These are phyloP conservation scores for Conticribra guillardii DNA, from an alignment of 108 stramenopile species.

Conservation along the genomic window DNA sequence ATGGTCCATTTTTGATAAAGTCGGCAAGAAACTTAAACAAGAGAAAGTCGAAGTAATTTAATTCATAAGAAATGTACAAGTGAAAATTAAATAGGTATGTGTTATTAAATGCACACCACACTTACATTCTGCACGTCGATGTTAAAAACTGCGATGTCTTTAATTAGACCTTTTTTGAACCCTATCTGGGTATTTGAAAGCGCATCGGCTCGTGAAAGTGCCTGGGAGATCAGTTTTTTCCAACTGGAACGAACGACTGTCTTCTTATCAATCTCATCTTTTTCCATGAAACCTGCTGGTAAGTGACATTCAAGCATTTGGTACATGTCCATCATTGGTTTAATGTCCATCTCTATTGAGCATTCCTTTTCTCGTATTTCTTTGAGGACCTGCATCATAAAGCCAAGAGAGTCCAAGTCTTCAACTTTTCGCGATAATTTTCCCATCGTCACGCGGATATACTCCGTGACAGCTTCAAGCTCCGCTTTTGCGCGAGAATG, in stretches of 20 bases:
- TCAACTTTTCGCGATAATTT: conserved; percentile 65
- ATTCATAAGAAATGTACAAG: conserved; percentile 9
- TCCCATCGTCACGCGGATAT: conserved; percentile 68
- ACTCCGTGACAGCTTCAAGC: conserved; percentile 82
- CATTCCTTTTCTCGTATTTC: conserved; percentile 70
- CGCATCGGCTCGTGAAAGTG: conserved; percentile 76
- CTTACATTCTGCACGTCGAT: conserved; percentile 61
- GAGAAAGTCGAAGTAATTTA: background rate
- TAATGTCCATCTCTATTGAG: conserved; percentile 71
- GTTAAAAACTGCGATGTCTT: conserved; percentile 77
- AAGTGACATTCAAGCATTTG: conserved; percentile 88
- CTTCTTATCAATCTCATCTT: conserved; percentile 93
- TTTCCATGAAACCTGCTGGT: conserved; percentile 88
- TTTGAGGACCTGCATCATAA: conserved; percentile 82
- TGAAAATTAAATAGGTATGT: too few relatives aligned
- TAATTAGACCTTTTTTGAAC: conserved; percentile 75
- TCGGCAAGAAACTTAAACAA: conserved; percentile 62
- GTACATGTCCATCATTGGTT: conserved; percentile 93
- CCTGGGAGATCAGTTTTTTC: conserved; percentile 82
- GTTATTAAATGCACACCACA: background rate
- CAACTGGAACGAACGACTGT: conserved; percentile 85
- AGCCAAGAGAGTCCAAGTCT: conserved; percentile 82
- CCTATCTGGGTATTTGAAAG: conserved; percentile 76
- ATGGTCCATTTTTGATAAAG: conserved; percentile 80
- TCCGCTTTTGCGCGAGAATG: conserved; percentile 51